A percentile compares a stretch with the other conserved stretches of the same genome.
Conservation (phyloP, 805 yeast genomes). For the Jamesozyma hellenica region DNA sequence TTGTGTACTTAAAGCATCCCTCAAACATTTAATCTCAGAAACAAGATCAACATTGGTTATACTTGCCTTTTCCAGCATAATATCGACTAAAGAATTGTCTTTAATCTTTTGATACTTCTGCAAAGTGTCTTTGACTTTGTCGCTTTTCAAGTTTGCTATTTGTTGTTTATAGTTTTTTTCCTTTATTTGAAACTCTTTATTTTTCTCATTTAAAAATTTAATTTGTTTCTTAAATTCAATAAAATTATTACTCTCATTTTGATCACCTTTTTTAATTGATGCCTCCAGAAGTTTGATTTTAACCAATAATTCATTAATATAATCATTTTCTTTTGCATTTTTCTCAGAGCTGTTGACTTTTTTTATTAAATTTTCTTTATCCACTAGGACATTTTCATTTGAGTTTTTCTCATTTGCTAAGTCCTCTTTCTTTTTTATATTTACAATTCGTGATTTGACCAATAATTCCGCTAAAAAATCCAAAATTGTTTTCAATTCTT, state of each 20-base stretch:
- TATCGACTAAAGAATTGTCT: slow-evolving; percentile 27
- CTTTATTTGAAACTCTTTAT: neutral
- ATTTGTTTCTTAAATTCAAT: neutral
- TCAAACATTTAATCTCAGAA: slow-evolving; percentile 34
- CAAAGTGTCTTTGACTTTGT: slow-evolving; percentile 20
- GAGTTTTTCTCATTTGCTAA: too few species aligned
- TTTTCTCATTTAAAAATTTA: neutral
- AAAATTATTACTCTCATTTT: neutral
- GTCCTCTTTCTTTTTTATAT: too few species aligned
- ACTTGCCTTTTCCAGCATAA: slow-evolving; percentile 29
- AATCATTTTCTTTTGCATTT: too few species aligned
- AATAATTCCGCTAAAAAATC: too few species aligned
- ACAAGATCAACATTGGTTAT: slow-evolving; percentile 31
- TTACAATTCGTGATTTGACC: too few species aligned
- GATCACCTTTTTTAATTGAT: neutral
- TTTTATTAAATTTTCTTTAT: too few species aligned
- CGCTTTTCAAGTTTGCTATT: neutral
- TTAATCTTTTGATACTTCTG: slow-evolving; percentile 17
- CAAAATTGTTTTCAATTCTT: too few species aligned
- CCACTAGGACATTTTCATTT: too few species aligned
- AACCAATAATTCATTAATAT: neutral
- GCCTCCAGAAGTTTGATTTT: slow-evolving; percentile 1
- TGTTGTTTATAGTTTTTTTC: neutral
- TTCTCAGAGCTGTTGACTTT: too few species aligned
- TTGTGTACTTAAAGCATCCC: neutral